Evolutionary conservation across 2,329 filamentous ascomycete genomes (phyloP).

Genomic region (Parastagonospora avenae): DNA sequence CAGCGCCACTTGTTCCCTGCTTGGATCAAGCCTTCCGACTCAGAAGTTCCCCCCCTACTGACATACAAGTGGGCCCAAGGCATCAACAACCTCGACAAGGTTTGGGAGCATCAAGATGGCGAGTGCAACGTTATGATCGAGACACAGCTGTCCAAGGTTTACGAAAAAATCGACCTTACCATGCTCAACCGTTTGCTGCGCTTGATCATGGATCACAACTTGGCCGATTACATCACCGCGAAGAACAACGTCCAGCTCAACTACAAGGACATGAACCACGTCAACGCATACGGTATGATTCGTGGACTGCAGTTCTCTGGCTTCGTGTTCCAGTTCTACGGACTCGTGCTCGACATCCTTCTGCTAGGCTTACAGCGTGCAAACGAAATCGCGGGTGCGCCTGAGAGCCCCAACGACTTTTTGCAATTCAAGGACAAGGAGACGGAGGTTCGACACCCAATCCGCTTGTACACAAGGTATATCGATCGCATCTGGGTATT

Average conservation of each 20-base stretch:
- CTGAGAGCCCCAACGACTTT: slow-evolving; percentile 95
- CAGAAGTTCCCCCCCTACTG: slow-evolving; percentile 90
- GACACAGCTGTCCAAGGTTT: slow-evolving; percentile 97
- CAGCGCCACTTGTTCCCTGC: slow-evolving; percentile 95
- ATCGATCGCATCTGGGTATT: slow-evolving; percentile 99
- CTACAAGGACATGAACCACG: slow-evolving; percentile 99
- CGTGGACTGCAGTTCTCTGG: slow-evolving; percentile 96
- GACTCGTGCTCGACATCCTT: slow-evolving; percentile 89
- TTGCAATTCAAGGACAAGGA: slow-evolving; percentile 93
- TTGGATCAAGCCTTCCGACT: slow-evolving; percentile 99
- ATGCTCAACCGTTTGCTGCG: slow-evolving; percentile 90
- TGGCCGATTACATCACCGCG: slow-evolving; percentile 98
- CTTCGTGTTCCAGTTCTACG: slow-evolving; percentile 99
- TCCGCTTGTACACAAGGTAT: slow-evolving; percentile 95
- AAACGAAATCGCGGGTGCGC: slow-evolving; percentile 96
- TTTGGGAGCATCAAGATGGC: slow-evolving; percentile 92
- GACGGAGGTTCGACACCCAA: slow-evolving; percentile 91
- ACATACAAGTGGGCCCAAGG: slow-evolving; percentile 99
- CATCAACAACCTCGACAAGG: slow-evolving; percentile 95
- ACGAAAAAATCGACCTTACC: slow-evolving; percentile 98
- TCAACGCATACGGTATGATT: slow-evolving; percentile 98
- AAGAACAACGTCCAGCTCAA: slow-evolving; percentile 99
- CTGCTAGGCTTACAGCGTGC: slow-evolving; percentile 91
- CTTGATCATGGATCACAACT: slow-evolving; percentile 98
- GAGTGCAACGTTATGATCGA: slow-evolving; percentile 99